Base-by-base conservation (phyloP, 208 protist species). In the Borovskyia barvae region DNA sequence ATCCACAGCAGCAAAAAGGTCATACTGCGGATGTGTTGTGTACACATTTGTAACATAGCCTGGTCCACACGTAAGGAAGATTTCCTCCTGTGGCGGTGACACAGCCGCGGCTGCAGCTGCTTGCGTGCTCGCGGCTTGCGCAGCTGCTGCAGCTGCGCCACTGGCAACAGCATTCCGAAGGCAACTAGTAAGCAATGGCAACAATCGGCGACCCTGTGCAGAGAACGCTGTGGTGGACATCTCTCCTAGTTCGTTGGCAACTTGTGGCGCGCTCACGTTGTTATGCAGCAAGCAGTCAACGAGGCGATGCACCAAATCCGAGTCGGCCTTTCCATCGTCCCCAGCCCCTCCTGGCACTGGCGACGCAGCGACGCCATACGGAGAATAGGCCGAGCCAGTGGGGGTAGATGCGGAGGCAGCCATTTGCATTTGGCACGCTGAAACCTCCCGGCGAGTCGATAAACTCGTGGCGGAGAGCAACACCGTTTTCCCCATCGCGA, bases 21-120 rank as follows among this genome's bases (percentile, higher is more conserved):
- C 63, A 32, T 80, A 75, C 29, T 82, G 68, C 25, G 77, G 66
- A 15, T 73, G 42, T 12, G 33, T 48, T 5, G 81, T 89, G 68
- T 87, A 79, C 37, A 93, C 67, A 66, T 93, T 87, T 36, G 63
- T 56, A 2, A 93, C 51, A 51, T 73, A 83, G 19, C 75, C 81
- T 24, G 72, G 74, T 11, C 69, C 59, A 50, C 77, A 86, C 2
- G 80, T 82, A 53, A 89, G 90, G 52, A 82, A 72, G 35, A 93
- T 51, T 36, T 72, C 61, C 42, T 81, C 77, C 50, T 35, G 33
- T 5, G 22, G 2, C 1, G 28, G 29, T 8, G 28, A 12, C 1
- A 33, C 3, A 9, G 37, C 32, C 3, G 36, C 54, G 12, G 40
- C 57, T 1, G 47, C 48, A 1, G 39, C 56, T 1, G 65, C 56